A percentile compares a stretch with the other conserved stretches of the same genome.
These are phyloP conservation scores for Phylloporus arenicola DNA, from an alignment of 768 basidiomycete genomes.

Conservation along the genomic window DNA sequence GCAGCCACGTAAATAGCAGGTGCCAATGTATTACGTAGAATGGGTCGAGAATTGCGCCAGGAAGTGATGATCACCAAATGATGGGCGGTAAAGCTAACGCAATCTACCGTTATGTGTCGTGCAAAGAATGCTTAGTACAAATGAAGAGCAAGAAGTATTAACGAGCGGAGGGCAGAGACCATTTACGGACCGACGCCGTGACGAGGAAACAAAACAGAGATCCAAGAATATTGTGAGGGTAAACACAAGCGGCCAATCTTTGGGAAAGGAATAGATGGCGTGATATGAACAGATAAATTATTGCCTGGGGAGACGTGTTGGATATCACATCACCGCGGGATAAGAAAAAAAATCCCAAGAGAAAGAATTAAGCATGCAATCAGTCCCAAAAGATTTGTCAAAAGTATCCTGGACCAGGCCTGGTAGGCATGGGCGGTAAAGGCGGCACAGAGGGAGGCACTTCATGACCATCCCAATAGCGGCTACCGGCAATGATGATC, in stretches of 20 bases:
- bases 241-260: conserved; percentile 8
- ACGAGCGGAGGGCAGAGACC: background rate
- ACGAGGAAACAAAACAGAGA: conserved; percentile 5
- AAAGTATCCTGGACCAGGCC: conserved; percentile 27
- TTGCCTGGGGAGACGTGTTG: background rate
- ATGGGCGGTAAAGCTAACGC: background rate
- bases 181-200: background rate
- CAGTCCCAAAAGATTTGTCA: conserved; percentile 11
- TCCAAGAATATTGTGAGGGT: conserved; percentile 8
- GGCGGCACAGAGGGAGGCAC: conserved; percentile 20
- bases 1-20: background rate
- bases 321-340: conserved; percentile 1
- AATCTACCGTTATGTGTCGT: conserved; percentile 3
- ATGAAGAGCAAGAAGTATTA: conserved; percentile 9
- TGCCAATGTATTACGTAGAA: background rate
- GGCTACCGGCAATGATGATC: conserved; percentile 14
- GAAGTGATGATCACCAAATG: background rate
- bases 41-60: background rate
- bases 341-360: conserved; percentile 7
- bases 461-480: conserved; percentile 15
- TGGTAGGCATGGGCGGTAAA: conserved; percentile 11
- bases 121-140: conserved; percentile 6
- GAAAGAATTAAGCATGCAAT: background rate
- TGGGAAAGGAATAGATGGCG: conserved; percentile 7
- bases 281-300: conserved; percentile 32